Evolutionary conservation across 768 basidiomycete species (phyloP), one percentile per base, ranked within the genome.

Genomic region (Gelatoporia subvermispora): DNA sequence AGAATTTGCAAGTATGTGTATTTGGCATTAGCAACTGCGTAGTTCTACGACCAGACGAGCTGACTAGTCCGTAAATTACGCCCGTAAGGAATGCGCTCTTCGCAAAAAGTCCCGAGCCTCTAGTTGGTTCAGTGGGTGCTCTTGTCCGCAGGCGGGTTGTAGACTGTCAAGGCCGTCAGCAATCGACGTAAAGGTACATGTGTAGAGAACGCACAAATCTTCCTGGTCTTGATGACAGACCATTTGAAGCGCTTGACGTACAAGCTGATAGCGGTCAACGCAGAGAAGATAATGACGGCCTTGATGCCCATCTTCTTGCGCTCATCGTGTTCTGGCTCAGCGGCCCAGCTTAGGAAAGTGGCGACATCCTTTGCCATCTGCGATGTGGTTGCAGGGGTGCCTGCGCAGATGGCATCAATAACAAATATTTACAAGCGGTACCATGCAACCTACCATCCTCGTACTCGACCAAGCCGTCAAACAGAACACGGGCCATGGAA

Each of bases 361-460:
- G 81, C 81, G 46, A 99, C 93, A 63, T 99, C 96, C 78, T 98
- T 99, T 58, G 96, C 95, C 95, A 99, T 94, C 68, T 99, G 96
- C 4, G 92, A 89, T 5, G 93, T 85, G 41, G 96, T 99, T 11
- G 95, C 91, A 13, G 96, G 93, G 3, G 96, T 98, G 42, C 88
- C 90, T 93, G 41, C 15, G 36, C 40, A 51, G 15, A 23, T 23
- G 28, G n/a, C 13, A 25, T 41, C 35, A 41, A 35, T 17, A 35
- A 31, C 44, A 34, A 21, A 24, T 39, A n/a, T n/a, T n/a, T n/a
- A n/a, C n/a, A n/a, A n/a, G n/a, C n/a, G n/a, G n/a, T n/a, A n/a
- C 5, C 39, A 4, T 37, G 18, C 24, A 23, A 39, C 80, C 58
- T 53, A 87, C 92, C 93, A 65, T 99, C 96, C 0, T 91, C 88